Conservation (phyloP, 2,329 filamentous ascomycete species). For the Penicillium polonicum region DNA sequence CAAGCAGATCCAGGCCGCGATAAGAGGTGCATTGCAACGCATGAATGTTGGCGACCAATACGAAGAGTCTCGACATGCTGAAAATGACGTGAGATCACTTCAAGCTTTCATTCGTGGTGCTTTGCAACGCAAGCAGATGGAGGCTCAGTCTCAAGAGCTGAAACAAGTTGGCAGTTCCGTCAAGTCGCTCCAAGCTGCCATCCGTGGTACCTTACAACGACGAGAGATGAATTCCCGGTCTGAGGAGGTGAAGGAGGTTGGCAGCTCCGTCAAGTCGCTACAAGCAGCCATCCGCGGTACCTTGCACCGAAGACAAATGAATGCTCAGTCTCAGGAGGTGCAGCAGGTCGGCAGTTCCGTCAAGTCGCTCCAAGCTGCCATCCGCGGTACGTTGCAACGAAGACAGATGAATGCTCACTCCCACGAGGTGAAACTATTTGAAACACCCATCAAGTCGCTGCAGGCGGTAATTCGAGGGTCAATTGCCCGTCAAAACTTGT, state of each 20-base stretch:
- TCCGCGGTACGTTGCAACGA: constrained; percentile 66
- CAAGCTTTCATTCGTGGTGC: constrained; percentile 69
- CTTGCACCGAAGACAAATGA: constrained; percentile 54
- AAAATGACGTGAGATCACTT: constrained; percentile 56
- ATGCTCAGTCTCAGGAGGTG: constrained; percentile 22
- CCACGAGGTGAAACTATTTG: constrained; percentile 29
- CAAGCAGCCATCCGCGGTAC: constrained; percentile 67
- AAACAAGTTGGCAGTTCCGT: constrained; percentile 52
- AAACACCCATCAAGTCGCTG: constrained; percentile 48
- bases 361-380: constrained; percentile 57
- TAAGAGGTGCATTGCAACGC: constrained; percentile 49
- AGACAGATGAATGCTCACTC: constrained; percentile 37
- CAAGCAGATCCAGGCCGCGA: constrained; percentile 56
- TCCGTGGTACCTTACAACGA: constrained; percentile 66
- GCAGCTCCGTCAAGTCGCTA: constrained; percentile 49
- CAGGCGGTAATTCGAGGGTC: constrained; percentile 64
- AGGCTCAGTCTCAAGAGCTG: constrained; percentile 28
- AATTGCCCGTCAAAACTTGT: constrained; percentile 36
- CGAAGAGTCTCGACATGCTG: constrained; percentile 43
- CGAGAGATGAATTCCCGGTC: constrained; percentile 36
- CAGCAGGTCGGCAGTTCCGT: constrained; percentile 52
- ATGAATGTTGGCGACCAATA: constrained; percentile 41
- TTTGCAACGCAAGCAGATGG: constrained; percentile 54
- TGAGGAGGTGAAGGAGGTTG: constrained; percentile 45
- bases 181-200: constrained; percentile 57